These are phyloP conservation scores for Hypoxylon subgilvum DNA, from an alignment of 495 filamentous ascomycete genomes.

Conservation along the genomic window DNA sequence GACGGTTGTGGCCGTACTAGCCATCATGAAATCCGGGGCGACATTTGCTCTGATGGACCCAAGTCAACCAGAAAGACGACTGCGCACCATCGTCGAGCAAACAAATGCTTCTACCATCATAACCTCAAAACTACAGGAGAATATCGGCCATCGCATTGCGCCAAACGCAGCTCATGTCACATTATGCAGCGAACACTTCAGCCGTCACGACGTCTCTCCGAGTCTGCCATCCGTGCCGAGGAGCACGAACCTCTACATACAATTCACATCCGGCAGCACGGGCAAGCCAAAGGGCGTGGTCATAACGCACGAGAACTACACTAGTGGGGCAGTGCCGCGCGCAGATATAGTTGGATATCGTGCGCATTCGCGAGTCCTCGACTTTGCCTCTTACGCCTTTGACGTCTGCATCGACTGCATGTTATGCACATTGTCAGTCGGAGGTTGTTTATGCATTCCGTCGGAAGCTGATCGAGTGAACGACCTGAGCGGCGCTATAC, in stretches of 20 bases:
- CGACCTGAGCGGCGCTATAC: slow-evolving; percentile 49
- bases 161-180: slow-evolving; percentile 35
- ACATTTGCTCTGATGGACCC: slow-evolving; percentile 51
- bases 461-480: slow-evolving; percentile 57
- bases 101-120: slow-evolving; percentile 56
- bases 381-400: slow-evolving; percentile 60
- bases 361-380: slow-evolving; percentile 49
- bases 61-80: slow-evolving; percentile 54
- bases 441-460: slow-evolving; percentile 70
- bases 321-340: slow-evolving; percentile 49
- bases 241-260: slow-evolving; percentile 47
- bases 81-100: slow-evolving; percentile 60
- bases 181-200: slow-evolving; percentile 22
- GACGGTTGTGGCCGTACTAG: slow-evolving; percentile 59
- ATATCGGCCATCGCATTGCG: slow-evolving; percentile 40
- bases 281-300: slow-evolving; percentile 56
- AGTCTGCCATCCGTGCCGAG: slow-evolving; percentile 38
- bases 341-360: slow-evolving; percentile 49
- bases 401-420: slow-evolving; percentile 60
- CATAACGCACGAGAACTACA: slow-evolving; percentile 51
- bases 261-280: slow-evolving; percentile 58
- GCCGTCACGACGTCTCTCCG: slow-evolving; percentile 5
- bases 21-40: slow-evolving; percentile 60
- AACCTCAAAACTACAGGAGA: slow-evolving; percentile 54
- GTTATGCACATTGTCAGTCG: slow-evolving; percentile 54